Base-by-base conservation (phyloP, 2,329 filamentous ascomycete species). In the Fusarium anthophilum region DNA sequence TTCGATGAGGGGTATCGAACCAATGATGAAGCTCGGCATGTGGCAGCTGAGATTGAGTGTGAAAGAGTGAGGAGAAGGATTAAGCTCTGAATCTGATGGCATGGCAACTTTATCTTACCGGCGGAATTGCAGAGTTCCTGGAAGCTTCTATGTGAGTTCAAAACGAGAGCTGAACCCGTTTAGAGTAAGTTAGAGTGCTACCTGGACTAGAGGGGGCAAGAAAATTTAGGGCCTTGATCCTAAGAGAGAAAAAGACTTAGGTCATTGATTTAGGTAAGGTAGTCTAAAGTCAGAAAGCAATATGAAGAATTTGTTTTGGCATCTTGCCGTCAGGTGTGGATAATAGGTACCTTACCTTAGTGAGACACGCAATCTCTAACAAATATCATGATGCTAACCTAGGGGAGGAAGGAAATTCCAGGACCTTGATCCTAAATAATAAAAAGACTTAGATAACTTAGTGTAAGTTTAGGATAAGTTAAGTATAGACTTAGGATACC, bases 21-120 rank as follows among this genome's bases (percentile, higher is more conserved):
- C 69, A 73, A 72, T 72, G 56, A 73, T 66, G 56, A 73, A 44
- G 57, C 70, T 61, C 44, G 54, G 24, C 28, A 30, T 54, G 37
- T 54, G 39, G 47, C 30, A 47, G 41, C 35, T 63, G 26, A 57
- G 28, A 32, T n/a, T 35, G 30, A 26, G 37, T 15, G 48, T 43
- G n/a, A 43, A 17, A 28, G 41, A 41, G 37, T 50, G 50, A 56
- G 58, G 43, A 61, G 66, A 69, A 54, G n/a, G 50, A 38, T 28
- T 41, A 37, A 30, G 39, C 57, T 41, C 17, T 47, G n/a, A 39
- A 44, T 35, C 38, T 58, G 32, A 30, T 30, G 24, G 39, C 24
- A 18, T 18, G 30, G 35, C 53, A n/a, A 45, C 56, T n/a, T 59
- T 18, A 60, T 39, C 18, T 45, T 47, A 59, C 13, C 26, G 26